Conservation (phyloP, 2,329 filamentous ascomycete species). For the Fusarium miscanthi region DNA sequence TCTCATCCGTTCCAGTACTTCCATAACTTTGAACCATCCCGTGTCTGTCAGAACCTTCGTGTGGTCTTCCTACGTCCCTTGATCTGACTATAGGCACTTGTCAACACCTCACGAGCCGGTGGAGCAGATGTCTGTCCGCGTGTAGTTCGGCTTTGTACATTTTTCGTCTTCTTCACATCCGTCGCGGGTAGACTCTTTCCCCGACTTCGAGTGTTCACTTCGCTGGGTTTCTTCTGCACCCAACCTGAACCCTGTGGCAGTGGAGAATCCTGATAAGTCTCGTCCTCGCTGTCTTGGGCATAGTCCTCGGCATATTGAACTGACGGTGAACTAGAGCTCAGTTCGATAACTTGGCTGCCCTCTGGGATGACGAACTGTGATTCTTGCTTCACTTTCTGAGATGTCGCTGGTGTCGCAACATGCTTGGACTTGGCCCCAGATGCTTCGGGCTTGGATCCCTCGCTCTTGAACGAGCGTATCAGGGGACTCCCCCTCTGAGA, state of each 20-base stretch:
- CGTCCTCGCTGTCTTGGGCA: constrained; percentile 38
- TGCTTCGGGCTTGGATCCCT: neutral
- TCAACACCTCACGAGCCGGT: constrained; percentile 26
- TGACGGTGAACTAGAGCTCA: constrained; percentile 46
- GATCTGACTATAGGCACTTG: constrained; percentile 42
- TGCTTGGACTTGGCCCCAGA: constrained; percentile 1
- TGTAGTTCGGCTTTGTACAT: neutral
- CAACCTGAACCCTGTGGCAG: constrained; percentile 34
- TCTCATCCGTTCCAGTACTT: constrained; percentile 9
- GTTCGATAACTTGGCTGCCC: constrained; percentile 49
- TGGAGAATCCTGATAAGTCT: constrained; percentile 36
- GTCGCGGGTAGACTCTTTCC: constrained; percentile 35
- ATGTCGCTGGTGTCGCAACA: constrained; percentile 19
- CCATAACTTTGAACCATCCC: constrained; percentile 3
- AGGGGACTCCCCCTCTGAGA: neutral
- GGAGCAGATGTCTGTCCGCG: constrained; percentile 34
- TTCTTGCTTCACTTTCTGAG: constrained; percentile 24
- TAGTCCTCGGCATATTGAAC: constrained; percentile 35
- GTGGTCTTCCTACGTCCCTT: constrained; percentile 38
- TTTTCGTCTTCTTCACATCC: neutral
- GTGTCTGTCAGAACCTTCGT: constrained; percentile 33
- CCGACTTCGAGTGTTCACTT: constrained; percentile 34
- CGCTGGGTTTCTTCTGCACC: constrained; percentile 35
- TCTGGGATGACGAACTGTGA: constrained; percentile 44
- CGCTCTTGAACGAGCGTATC: constrained; percentile 4